A percentile compares a stretch with the other conserved stretches of the same genome.
These are phyloP conservation scores for Aspergillus sp. DNA, from an alignment of 2,329 filamentous ascomycete genomes.

Conservation along the genomic window DNA sequence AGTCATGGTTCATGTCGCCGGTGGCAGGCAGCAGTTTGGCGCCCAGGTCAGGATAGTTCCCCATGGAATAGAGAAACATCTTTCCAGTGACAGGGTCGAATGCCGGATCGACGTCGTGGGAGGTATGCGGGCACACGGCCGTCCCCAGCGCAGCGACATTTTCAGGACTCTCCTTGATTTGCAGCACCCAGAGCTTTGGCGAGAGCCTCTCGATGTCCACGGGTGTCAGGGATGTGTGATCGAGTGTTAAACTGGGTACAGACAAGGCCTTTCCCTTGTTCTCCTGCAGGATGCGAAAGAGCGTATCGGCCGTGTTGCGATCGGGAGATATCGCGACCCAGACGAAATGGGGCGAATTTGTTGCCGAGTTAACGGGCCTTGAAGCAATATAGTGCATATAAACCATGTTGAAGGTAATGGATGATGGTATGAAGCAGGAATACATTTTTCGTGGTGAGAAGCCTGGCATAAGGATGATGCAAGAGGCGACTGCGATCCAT, in stretches of 20 bases:
- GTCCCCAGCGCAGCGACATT: background rate
- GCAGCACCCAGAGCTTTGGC: conserved; percentile 1
- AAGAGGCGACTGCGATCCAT: background rate
- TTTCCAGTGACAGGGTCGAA: background rate
- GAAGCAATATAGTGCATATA: conserved; percentile 4
- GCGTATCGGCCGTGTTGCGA: conserved; percentile 3
- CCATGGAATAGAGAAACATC: background rate
- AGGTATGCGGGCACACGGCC: background rate
- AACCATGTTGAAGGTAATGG: background rate
- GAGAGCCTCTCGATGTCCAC: background rate
- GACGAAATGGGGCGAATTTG: background rate
- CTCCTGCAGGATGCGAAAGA: conserved; percentile 3
- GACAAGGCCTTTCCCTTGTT: background rate
- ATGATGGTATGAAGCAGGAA: background rate
- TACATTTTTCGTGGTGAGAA: background rate
- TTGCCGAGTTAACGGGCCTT: background rate
- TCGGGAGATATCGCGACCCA: conserved; percentile 4
- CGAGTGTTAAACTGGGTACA: background rate
- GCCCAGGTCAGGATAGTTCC: background rate
- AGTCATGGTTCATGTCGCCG: conserved; percentile 1
- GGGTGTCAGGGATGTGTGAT: background rate
- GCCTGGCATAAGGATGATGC: background rate
- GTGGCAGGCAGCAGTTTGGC: background rate
- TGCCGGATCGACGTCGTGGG: background rate
- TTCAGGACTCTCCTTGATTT: background rate